Percentiles rank a stretch among this genome's conserved stretches.
These are phyloP conservation scores for Patellifolia procumbens DNA, from an alignment of 179 eudicot species.

Conservation along the genomic window DNA sequence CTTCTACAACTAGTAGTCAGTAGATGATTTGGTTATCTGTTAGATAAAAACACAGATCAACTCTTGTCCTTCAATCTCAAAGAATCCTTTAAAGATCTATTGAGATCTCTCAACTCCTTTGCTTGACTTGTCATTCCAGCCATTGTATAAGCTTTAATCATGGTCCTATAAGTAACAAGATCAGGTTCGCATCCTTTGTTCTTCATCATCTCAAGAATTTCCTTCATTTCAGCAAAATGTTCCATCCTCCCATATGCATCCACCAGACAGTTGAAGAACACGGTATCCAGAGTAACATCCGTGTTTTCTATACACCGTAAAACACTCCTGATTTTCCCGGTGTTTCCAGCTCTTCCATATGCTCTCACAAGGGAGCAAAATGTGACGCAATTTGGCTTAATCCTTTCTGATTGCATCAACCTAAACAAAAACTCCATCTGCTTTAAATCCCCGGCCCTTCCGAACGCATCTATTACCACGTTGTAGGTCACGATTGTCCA, in stretches of 20 bases:
- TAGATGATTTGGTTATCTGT: too few relatives aligned
- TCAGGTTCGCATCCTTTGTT: conserved; percentile 69
- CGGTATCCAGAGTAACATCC: conserved; percentile 64
- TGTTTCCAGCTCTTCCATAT: conserved; percentile 70
- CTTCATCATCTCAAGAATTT: conserved; percentile 68
- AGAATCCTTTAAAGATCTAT: conserved; percentile 21
- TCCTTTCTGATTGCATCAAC: conserved; percentile 81
- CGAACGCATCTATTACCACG: conserved; percentile 82
- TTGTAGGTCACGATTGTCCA: conserved; percentile 86
- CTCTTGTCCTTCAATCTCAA: conserved; percentile 11
- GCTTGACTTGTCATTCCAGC: conserved; percentile 70
- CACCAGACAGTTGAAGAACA: conserved; percentile 77
- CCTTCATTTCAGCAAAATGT: conserved; percentile 76
- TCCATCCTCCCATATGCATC: conserved; percentile 90
- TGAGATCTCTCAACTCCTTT: conserved; percentile 44
- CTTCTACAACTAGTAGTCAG: neutral
- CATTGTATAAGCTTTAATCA: conserved; percentile 72
- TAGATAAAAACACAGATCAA: neutral
- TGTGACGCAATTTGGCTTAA: conserved; percentile 82
- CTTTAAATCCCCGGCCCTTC: conserved; percentile 77
- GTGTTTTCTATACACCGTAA: conserved; percentile 61
- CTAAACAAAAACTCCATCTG: conserved; percentile 90
- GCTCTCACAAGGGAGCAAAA: conserved; percentile 87
- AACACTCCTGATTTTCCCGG: conserved; percentile 60
- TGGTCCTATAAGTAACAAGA: conserved; percentile 64